Evolutionary conservation across 2,329 filamentous ascomycete species (phyloP).

Genomic region (Phyllosticta citribraziliensis): DNA sequence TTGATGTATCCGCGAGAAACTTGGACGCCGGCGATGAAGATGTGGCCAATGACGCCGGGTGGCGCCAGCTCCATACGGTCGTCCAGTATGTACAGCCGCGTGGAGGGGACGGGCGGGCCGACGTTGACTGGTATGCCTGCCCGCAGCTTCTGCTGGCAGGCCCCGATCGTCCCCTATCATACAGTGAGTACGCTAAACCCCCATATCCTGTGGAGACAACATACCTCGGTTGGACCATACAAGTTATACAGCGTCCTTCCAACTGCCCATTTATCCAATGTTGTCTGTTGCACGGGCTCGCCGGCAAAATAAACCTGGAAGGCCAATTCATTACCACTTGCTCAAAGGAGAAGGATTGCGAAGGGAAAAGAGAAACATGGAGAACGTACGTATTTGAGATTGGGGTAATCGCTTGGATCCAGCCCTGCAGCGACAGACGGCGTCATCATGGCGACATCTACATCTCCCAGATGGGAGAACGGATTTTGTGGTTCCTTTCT

Average conservation of each 20-base stretch:
- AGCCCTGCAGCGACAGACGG: slow-evolving; percentile 29
- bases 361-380: too few relatives aligned
- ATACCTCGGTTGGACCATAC: slow-evolving; percentile 35
- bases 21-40: slow-evolving; percentile 36
- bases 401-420: slow-evolving; percentile 22
- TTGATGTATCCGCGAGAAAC: slow-evolving; percentile 34
- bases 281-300: slow-evolving; percentile 26
- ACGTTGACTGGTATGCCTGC: slow-evolving; percentile 24
- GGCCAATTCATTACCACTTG: not conserved
- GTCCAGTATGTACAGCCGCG: slow-evolving; percentile 36
- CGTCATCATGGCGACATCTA: slow-evolving; percentile 28
- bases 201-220: not conserved
- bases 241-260: slow-evolving; percentile 29
- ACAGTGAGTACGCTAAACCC: too few relatives aligned
- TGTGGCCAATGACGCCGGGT: slow-evolving; percentile 30
- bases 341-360: not conserved
- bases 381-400: slow-evolving; percentile 15
- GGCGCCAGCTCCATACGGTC: slow-evolving; percentile 20
- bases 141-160: slow-evolving; percentile 24
- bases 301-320: slow-evolving; percentile 28
- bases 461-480: slow-evolving; percentile 22
- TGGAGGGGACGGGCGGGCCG: slow-evolving; percentile 27
- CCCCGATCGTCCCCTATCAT: slow-evolving; percentile 24
- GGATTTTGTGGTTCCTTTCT: slow-evolving; percentile 13
- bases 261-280: slow-evolving; percentile 25